Percentiles rank a stretch among this genome's conserved stretches.
phyloP scores from a whole-genome alignment of 2,329 filamentous ascomycete species.

The Leptosphaerulina australis region DNA sequence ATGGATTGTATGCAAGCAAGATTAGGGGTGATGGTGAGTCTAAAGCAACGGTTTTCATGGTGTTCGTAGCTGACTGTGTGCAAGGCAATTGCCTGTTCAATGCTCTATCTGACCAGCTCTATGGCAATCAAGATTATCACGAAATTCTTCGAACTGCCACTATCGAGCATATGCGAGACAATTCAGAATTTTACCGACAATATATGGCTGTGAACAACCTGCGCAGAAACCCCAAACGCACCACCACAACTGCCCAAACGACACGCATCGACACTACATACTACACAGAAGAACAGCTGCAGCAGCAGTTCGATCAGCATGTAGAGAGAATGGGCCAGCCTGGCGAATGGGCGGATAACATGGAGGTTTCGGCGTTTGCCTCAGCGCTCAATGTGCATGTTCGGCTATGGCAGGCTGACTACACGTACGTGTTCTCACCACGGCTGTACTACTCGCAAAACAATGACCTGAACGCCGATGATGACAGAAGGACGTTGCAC shows the following conservation, averaged over 20 bases:
- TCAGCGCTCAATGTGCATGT: constrained; percentile 67
- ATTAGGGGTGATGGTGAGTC: constrained; percentile 68
- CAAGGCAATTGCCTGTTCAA: constrained; percentile 73
- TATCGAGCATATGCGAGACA: constrained; percentile 66
- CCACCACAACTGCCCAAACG: constrained; percentile 54
- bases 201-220: constrained; percentile 64
- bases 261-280: constrained; percentile 53
- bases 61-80: constrained; percentile 27
- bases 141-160: constrained; percentile 63
- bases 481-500: constrained; percentile 55
- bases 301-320: constrained; percentile 60
- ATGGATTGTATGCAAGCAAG: constrained; percentile 64
- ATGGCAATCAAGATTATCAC: constrained; percentile 64
- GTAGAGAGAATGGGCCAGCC: constrained; percentile 65
- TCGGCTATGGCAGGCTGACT: constrained; percentile 64
- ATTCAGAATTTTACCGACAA: constrained; percentile 67
- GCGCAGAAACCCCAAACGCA: constrained; percentile 63
- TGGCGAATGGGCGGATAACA: constrained; percentile 69
- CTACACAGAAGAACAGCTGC: constrained; percentile 61
- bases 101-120: constrained; percentile 70
- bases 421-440: constrained; percentile 57
- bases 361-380: constrained; percentile 71
- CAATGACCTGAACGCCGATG: constrained; percentile 38
- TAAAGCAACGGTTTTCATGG: constrained; percentile 19
- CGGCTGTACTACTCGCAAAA: constrained; percentile 41